Percentiles rank a stretch among this genome's conserved stretches.
Conservation (phyloP, 768 basidiomycete species). For the Kwoniella heveanensis region DNA sequence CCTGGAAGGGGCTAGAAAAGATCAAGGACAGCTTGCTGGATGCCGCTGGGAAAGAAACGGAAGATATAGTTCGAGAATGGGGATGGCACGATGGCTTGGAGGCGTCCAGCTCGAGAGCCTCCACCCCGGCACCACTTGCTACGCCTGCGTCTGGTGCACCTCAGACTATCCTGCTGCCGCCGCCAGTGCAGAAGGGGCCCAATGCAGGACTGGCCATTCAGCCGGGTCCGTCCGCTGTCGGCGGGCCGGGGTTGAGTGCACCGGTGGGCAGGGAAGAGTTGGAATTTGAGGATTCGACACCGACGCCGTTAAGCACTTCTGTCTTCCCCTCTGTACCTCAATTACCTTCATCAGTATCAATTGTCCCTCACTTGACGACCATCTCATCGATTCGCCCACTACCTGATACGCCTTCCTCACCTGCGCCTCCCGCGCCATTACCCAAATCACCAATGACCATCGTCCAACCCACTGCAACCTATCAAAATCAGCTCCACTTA, state of each 20-base stretch:
- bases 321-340: conserved; percentile 12
- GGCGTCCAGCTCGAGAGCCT: conserved; percentile 28
- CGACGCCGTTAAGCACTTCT: conserved; percentile 11
- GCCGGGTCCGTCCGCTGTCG: neutral
- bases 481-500: neutral
- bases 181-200: neutral
- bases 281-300: conserved; percentile 23
- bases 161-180: neutral
- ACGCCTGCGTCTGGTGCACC: neutral
- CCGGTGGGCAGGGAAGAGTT: neutral
- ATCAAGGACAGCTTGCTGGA: conserved; percentile 46
- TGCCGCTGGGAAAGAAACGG: conserved; percentile 43
- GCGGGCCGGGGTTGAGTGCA: neutral
- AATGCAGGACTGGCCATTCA: neutral
- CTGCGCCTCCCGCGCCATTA: neutral
- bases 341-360: neutral
- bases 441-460: neutral
- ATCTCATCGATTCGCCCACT: neutral
- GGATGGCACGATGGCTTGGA: conserved; percentile 49
- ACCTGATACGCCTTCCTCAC: conserved; percentile 1
- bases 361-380: conserved; percentile 5
- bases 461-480: neutral
- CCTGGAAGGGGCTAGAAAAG: conserved; percentile 43
- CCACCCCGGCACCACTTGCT: conserved; percentile 24
- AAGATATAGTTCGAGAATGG: conserved; percentile 46